Base-by-base conservation (phyloP, 1,139 yeast species). In the Yamadazyma pseudoaaseri region DNA sequence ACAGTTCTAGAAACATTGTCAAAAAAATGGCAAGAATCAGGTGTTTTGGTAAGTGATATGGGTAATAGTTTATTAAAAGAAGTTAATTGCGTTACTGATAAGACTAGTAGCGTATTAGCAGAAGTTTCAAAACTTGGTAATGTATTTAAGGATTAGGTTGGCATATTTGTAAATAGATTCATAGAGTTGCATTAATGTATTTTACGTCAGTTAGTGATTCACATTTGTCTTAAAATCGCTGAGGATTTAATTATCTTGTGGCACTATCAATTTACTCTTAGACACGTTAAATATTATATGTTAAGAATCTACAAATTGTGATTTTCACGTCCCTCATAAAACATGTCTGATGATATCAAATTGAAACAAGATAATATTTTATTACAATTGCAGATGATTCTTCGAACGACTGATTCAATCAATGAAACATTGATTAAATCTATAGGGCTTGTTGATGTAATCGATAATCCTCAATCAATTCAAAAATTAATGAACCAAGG, bases 1-100 rank as follows among this genome's bases (percentile, higher is more conserved):
- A 61, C 77, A 5, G 96, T 90, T 5, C 66, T 90, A 37, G 58
- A 72, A 38, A 60, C 71, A 20, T 70, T 82, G 34, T 65, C 71
- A 33, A 65, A 70, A 36, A 73, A 70, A 44, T 71, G 79, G 78
- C 67, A 70, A 21, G 70, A 67, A 40, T 58, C 65, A 7, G 77
- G 72, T 5, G 61, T 61, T 11, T 60, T 67, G 35, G 70, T 65
- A 6, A 47, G 50, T n/a, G 70, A 62, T 33, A 60, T 67, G 10
- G 45, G 62, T 26, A 46, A 39, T 35, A 43, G 57, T 7, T 48
- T 64, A 17, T 40, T 51, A 13, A 47, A 49, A 22, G 59, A 56
- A 38, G 42, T 56, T 23, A 47, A 44, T 29, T 51, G 50, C 15
- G 64, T 60, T 8, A 49, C 52, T 8, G 66, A 50, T 12, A 64